Percentiles rank a stretch among this genome's conserved stretches.
Evolutionary conservation across 2,329 filamentous ascomycete species (phyloP).

Genomic region (Aurifilum marmelostoma): DNA sequence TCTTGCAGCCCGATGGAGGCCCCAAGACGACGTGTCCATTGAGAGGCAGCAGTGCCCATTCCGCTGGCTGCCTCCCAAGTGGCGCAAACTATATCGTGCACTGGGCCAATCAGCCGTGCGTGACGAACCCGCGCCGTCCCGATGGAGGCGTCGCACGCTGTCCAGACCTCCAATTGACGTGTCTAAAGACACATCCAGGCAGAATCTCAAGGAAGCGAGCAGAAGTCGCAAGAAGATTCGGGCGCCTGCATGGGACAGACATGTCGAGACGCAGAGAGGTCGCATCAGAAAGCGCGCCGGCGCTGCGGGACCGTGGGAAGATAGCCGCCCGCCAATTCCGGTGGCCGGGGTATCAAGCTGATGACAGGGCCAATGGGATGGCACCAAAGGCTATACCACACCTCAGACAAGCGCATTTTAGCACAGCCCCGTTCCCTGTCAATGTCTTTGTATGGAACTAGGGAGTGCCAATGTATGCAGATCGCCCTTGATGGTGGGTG

Average conservation of each 20-base stretch:
- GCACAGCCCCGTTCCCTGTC: constrained; percentile 19
- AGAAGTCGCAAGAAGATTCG: constrained; percentile 24
- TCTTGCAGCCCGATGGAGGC: constrained; percentile 16
- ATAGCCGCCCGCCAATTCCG: neutral
- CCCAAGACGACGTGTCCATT: constrained; percentile 10
- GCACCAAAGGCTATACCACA: constrained; percentile 7
- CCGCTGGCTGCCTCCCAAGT: constrained; percentile 8
- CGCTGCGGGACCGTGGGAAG: neutral
- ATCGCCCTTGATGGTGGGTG: neutral
- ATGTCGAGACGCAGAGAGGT: constrained; percentile 8
- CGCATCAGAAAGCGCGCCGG: neutral
- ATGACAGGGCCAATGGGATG: constrained; percentile 8
- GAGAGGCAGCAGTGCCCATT: neutral
- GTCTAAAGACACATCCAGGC: neutral
- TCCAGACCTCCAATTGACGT: neutral
- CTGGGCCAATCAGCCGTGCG: constrained; percentile 14
- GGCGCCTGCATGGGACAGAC: constrained; percentile 1
- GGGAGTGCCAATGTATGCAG: neutral
- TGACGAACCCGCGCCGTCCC: constrained; percentile 1
- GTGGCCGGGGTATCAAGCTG: constrained; percentile 10
- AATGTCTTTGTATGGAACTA: neutral
- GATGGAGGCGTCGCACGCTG: constrained; percentile 3
- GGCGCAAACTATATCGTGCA: constrained; percentile 19
- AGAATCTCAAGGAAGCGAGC: constrained; percentile 9
- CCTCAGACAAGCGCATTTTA: constrained; percentile 12